A percentile compares a stretch with the other conserved stretches of the same genome.
phyloP scores from a whole-genome alignment of 495 filamentous ascomycete genomes.

The Stereocaulon alpinum region DNA sequence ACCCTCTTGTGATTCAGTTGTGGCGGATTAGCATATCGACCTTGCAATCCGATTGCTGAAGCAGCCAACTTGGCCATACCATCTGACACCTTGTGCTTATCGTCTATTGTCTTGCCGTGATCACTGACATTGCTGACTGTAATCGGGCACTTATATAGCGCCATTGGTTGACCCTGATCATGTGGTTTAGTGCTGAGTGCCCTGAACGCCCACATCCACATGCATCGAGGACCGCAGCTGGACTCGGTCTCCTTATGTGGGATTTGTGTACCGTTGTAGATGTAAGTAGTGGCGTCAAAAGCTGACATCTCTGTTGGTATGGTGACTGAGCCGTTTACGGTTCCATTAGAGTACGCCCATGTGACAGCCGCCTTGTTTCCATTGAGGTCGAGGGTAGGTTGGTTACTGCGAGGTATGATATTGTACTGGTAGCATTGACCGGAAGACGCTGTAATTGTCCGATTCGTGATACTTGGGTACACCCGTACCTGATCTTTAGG shows the following conservation, averaged over 20 bases:
- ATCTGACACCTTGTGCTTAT: slow-evolving; percentile 7
- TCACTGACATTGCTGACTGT: slow-evolving; percentile 12
- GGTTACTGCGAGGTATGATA: background rate
- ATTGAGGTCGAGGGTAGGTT: background rate
- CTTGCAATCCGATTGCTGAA: slow-evolving; percentile 19
- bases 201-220: slow-evolving; percentile 16
- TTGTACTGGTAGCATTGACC: slow-evolving; percentile 13
- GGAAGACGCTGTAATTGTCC: slow-evolving; percentile 9
- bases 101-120: slow-evolving; percentile 5
- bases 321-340: slow-evolving; percentile 7
- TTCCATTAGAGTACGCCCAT: slow-evolving; percentile 14
- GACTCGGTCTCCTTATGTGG: slow-evolving; percentile 12
- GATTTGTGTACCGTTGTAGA: slow-evolving; percentile 14
- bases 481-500: slow-evolving; percentile 4
- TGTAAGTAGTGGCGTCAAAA: slow-evolving; percentile 18
- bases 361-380: background rate
- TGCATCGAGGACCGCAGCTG: slow-evolving; percentile 20
- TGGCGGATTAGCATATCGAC: slow-evolving; percentile 7
- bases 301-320: slow-evolving; percentile 10
- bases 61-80: slow-evolving; percentile 18
- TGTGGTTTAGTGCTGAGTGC: background rate
- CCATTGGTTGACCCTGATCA: background rate
- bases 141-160: slow-evolving; percentile 16
- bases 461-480: slow-evolving; percentile 19
- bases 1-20: background rate